Evolutionary conservation across 352 stramenopile genomes (phyloP).

Genomic region (Phytopythium montanum): DNA sequence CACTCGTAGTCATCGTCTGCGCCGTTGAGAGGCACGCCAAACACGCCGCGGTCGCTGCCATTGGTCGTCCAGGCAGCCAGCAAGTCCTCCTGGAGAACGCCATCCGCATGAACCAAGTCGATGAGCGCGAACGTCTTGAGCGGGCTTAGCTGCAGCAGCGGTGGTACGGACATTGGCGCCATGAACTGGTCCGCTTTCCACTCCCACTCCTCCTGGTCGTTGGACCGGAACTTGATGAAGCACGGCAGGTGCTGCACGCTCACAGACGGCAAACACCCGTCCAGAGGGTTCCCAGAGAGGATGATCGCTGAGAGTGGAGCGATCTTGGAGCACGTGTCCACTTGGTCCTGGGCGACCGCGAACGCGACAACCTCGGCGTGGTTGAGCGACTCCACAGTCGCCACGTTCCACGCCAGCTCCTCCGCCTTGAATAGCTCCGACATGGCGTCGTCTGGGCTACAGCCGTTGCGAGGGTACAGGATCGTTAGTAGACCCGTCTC

Average conservation of each 20-base stretch:
- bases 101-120: conserved; percentile 32
- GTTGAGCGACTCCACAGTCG: conserved; percentile 40
- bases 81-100: conserved; percentile 44
- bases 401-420: conserved; percentile 48
- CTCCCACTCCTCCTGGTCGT: conserved; percentile 69
- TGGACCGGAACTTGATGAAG: conserved; percentile 46
- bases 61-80: conserved; percentile 28
- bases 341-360: conserved; percentile 40
- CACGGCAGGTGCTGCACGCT: conserved; percentile 64
- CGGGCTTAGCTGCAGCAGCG: conserved; percentile 47
- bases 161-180: conserved; percentile 27
- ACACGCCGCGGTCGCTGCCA: conserved; percentile 29
- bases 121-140: conserved; percentile 44
- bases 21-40: conserved; percentile 18
- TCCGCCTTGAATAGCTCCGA: conserved; percentile 51
- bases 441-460: conserved; percentile 41
- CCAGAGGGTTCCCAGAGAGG: conserved; percentile 69
- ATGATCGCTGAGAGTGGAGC: conserved; percentile 61
- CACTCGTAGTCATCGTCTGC: conserved; percentile 53
- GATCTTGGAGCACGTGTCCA: conserved; percentile 44
- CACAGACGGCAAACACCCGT: conserved; percentile 55
- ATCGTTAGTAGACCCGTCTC: conserved; percentile 38
- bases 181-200: conserved; percentile 45
- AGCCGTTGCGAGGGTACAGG: conserved; percentile 30
- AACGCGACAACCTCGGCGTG: conserved; percentile 49